Conservation (phyloP, 2,329 filamentous ascomycete species). For the Apiospora kogelbergensis region DNA sequence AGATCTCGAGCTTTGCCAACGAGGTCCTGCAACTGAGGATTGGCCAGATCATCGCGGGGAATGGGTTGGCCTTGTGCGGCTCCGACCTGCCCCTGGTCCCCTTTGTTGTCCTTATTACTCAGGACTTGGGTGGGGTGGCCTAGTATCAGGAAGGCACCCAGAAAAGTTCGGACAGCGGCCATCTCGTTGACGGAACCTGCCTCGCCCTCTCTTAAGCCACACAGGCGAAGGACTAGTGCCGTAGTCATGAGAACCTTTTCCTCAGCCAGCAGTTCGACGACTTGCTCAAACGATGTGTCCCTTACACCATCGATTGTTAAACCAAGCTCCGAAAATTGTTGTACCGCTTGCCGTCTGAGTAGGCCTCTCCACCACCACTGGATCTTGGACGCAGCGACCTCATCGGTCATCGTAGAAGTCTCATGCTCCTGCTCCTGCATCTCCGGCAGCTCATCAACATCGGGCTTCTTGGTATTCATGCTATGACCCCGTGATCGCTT, state of each 20-base stretch:
- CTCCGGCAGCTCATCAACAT: conserved; percentile 41
- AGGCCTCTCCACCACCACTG: conserved; percentile 69
- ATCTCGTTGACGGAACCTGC: conserved; percentile 65
- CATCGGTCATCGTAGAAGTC: conserved; percentile 48
- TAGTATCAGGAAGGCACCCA: conserved; percentile 78
- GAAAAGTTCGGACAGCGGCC: conserved; percentile 71
- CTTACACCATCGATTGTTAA: conserved; percentile 70
- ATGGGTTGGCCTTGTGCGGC: conserved; percentile 43
- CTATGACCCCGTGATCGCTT: conserved; percentile 56
- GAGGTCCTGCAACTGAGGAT: conserved; percentile 67
- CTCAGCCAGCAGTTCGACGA: conserved; percentile 66
- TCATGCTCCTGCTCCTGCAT: conserved; percentile 42
- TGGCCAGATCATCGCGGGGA: conserved; percentile 53
- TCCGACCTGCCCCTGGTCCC: conserved; percentile 58
- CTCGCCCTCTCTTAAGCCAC: conserved; percentile 67
- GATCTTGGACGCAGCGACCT: conserved; percentile 64
- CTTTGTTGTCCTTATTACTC: conserved; percentile 67
- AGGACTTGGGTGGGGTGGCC: conserved; percentile 78
- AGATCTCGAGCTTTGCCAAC: conserved; percentile 77
- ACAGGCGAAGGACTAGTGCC: conserved; percentile 66
- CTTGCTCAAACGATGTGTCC: conserved; percentile 71
- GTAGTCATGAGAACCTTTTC: conserved; percentile 66
- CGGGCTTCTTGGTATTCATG: conserved; percentile 37
- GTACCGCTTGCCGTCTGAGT: conserved; percentile 58
- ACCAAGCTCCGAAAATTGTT: conserved; percentile 64